A percentile compares a stretch with the other conserved stretches of the same genome.
Evolutionary conservation across 768 basidiomycete species (phyloP).

Genomic region (Russula earlei): DNA sequence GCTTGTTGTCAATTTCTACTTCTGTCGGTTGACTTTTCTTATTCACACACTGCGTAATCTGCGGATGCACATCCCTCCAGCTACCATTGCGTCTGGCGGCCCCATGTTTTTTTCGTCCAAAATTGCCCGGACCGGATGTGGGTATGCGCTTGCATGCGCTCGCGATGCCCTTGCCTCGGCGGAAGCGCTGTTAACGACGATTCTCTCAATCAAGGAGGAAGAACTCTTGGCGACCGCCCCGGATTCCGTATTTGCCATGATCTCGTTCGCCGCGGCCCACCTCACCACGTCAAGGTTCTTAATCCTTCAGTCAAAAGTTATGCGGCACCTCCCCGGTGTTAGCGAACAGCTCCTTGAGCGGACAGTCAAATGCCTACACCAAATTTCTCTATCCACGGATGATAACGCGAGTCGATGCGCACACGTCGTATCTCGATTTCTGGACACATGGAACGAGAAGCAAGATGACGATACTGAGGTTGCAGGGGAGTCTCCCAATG

Average conservation of each 20-base stretch:
- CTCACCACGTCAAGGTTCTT: conserved; percentile 35
- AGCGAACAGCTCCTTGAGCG: conserved; percentile 16
- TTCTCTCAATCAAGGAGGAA: conserved; percentile 29
- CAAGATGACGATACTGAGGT: background rate
- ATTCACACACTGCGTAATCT: conserved; percentile 29
- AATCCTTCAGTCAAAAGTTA: conserved; percentile 5
- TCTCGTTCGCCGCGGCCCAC: conserved; percentile 36
- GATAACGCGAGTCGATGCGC: conserved; percentile 18
- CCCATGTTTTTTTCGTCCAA: conserved; percentile 4
- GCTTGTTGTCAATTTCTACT: conserved; percentile 33
- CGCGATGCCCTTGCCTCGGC: conserved; percentile 31
- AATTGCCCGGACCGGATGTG: conserved; percentile 5
- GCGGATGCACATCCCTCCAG: conserved; percentile 15
- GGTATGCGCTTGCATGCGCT: conserved; percentile 30
- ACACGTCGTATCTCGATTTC: conserved; percentile 9
- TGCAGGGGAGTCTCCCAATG: background rate
- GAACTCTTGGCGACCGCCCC: conserved; percentile 33
- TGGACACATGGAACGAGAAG: conserved; percentile 14
- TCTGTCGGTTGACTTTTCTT: conserved; percentile 32
- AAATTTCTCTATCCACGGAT: conserved; percentile 9
- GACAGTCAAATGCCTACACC: conserved; percentile 5
- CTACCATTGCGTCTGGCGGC: background rate
- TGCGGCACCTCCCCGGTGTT: conserved; percentile 8
- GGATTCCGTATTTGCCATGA: conserved; percentile 34
- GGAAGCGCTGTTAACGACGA: conserved; percentile 30